Base-by-base conservation (phyloP, 495 filamentous ascomycete species). In the Acidiella bohemica region DNA sequence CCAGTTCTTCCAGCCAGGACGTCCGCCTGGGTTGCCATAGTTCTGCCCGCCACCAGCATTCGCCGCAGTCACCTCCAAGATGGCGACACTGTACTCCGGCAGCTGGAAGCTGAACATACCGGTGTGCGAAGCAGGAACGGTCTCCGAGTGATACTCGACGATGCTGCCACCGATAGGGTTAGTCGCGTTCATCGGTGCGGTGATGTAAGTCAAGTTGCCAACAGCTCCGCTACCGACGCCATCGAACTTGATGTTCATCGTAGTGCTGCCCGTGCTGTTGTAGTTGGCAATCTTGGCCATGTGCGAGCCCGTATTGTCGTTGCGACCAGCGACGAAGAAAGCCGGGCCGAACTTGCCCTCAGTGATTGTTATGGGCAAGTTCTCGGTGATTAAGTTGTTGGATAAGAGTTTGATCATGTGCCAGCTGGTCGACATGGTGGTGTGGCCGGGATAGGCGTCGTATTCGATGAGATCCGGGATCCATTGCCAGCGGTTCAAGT, bases 281-380 rank as follows among this genome's bases (percentile, higher is more conserved):
- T 81, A 83, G 0, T 78, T 69, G 22, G 75, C 76, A 9, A 65
- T 65, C 50, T 83, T 83, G 57, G 78, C 70, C 36, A 70, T 60
- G 42, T 67, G 57, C 13, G 58, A 56, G 12, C 58, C 55, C 4
- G 55, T 54, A 3, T 49, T 50, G 1, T 58, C 51, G 16, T 51
- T 59, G 13, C 53, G 58, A 8, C 67, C 61, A 5, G 73, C 73
- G 2, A 73, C 75, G 54, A 69, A 80, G 57, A 72, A 82, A 0
- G 72, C 49, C 0, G 76, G 76, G 5, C 65, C 63, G 16, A 12
- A 51, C 6, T 28, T 21, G 8, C 34, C 44, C 9, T 39, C 28
- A 6, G 46, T 36, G 53, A 75, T 63, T 9, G 42, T 36, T 49
- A 66, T 60, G 1, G 62, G 72, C 3, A 79, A 62, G 2, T 68